Percentiles rank a stretch among this genome's conserved stretches.
Conservation (phyloP, 202 grass and related monocot species). For the Miscanthus sacchariflorus region DNA sequence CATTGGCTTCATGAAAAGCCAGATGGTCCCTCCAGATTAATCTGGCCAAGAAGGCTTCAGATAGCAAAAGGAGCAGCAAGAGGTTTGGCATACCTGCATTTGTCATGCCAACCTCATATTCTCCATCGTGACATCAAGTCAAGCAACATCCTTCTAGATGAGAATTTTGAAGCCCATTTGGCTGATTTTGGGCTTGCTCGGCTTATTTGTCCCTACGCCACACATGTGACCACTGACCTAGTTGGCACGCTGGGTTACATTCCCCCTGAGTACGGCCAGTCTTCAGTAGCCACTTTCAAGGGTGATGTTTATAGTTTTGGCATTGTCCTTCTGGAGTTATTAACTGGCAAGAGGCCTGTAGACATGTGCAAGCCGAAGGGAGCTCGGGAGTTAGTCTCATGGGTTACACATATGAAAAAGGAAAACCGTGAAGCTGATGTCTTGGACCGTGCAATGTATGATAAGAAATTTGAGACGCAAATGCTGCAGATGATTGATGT, state of each 20-base stretch:
- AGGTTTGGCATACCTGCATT: slow-evolving; percentile 88
- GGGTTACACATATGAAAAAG: slow-evolving; percentile 86
- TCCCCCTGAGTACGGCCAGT: slow-evolving; percentile 92
- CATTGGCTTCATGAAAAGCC: slow-evolving; percentile 91
- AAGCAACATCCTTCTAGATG: slow-evolving; percentile 93
- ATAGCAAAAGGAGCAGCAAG: slow-evolving; percentile 84
- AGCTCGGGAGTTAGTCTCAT: slow-evolving; percentile 81
- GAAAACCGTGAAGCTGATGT: slow-evolving; percentile 60
- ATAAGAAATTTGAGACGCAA: slow-evolving; percentile 68
- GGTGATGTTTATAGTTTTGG: slow-evolving; percentile 97
- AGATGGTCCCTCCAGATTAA: slow-evolving; percentile 69
- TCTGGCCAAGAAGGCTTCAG: slow-evolving; percentile 79
- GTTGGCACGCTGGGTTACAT: slow-evolving; percentile 96
- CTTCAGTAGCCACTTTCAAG: slow-evolving; percentile 92
- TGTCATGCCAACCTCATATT: slow-evolving; percentile 92
- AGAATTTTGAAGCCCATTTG: slow-evolving; percentile 88
- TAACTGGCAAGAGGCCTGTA: slow-evolving; percentile 91
- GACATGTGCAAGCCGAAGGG: slow-evolving; percentile 92
- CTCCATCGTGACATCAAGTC: slow-evolving; percentile 96
- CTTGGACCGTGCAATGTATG: slow-evolving; percentile 78
- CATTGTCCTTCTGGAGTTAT: slow-evolving; percentile 87
- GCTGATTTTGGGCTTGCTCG: slow-evolving; percentile 98
- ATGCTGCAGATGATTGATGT: slow-evolving; percentile 89
- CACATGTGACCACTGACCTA: slow-evolving; percentile 95
- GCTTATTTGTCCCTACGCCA: slow-evolving; percentile 93